phyloP scores from a whole-genome alignment of 2,329 filamentous ascomycete genomes.

The Colletotrichum eremochloae region DNA sequence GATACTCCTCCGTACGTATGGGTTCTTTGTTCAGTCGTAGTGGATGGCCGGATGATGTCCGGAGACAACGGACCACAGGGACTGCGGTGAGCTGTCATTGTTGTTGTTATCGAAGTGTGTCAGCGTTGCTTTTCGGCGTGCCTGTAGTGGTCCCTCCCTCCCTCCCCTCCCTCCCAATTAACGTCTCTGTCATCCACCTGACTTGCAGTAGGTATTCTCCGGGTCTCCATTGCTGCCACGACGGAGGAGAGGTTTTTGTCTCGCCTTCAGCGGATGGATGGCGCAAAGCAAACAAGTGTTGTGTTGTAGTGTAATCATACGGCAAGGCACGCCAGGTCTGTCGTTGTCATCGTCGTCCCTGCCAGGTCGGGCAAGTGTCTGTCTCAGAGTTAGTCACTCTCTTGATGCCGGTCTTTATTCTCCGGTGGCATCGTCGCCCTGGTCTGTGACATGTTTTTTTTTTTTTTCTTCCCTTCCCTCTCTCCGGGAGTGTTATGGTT shows the following conservation, averaged over 20 bases:
- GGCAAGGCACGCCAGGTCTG: background rate
- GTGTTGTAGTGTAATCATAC: too few species aligned
- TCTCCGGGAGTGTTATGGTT: slow-evolving; percentile 1
- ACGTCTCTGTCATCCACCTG: background rate
- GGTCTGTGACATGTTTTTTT: slow-evolving; percentile 1
- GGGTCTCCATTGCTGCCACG: slow-evolving; percentile 13
- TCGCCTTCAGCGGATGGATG: background rate
- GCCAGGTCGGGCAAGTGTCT: background rate
- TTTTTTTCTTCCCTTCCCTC: too few species aligned
- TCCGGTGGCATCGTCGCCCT: slow-evolving; percentile 13
- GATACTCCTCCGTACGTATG: too few species aligned
- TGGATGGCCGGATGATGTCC: background rate
- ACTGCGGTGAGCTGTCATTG: background rate
- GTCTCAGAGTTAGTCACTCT: background rate
- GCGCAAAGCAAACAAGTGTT: too few species aligned
- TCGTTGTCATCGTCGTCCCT: background rate
- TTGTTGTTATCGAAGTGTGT: slow-evolving; percentile 1
- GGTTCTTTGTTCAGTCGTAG: background rate
- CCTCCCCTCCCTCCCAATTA: background rate
- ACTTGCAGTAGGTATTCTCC: slow-evolving; percentile 11
- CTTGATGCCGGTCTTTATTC: slow-evolving; percentile 5
- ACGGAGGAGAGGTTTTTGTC: background rate
- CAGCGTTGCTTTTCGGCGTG: slow-evolving; percentile 20
- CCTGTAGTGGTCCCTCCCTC: too few species aligned
- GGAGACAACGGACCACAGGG: background rate